phyloP scores from a whole-genome alignment of 305 asterid genomes.

The Fraxinus sp. region DNA sequence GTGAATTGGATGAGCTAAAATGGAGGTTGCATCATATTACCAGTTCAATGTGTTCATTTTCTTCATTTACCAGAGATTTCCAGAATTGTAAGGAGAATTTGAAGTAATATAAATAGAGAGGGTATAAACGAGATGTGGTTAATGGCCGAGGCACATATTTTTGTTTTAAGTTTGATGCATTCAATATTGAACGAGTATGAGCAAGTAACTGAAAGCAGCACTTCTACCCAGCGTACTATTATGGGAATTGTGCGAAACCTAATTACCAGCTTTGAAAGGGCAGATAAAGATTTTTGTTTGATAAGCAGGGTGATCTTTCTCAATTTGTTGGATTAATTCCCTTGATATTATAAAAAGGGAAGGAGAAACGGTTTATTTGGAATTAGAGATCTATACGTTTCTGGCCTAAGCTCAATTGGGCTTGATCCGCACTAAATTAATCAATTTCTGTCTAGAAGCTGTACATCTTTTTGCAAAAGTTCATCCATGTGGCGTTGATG shows the following conservation, averaged over 20 bases:
- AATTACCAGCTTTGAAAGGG: not conserved
- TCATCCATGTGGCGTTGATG: not conserved
- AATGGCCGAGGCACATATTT: not conserved
- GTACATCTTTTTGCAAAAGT: not conserved
- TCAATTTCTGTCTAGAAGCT: not conserved
- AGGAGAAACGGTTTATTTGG: not conserved
- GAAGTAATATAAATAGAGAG: not conserved
- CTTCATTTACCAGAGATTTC: not conserved
- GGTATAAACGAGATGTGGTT: not conserved
- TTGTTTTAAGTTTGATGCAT: not conserved
- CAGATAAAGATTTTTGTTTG: not conserved
- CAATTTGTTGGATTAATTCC: not conserved
- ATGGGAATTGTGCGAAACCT: not conserved
- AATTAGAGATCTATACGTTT: not conserved
- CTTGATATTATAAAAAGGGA: not conserved
- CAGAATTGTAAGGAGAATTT: not conserved
- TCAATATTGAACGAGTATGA: not conserved
- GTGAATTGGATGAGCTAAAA: not conserved
- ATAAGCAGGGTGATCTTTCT: not conserved
- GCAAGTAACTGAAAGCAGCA: not conserved
- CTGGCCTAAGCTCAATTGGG: not conserved
- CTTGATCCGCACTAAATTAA: not conserved
- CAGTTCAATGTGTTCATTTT: not conserved
- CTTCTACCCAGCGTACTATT: not conserved
- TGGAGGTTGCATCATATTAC: not conserved